Conservation (phyloP, 495 filamentous ascomycete genomes). For the Xylaria scruposa region DNA sequence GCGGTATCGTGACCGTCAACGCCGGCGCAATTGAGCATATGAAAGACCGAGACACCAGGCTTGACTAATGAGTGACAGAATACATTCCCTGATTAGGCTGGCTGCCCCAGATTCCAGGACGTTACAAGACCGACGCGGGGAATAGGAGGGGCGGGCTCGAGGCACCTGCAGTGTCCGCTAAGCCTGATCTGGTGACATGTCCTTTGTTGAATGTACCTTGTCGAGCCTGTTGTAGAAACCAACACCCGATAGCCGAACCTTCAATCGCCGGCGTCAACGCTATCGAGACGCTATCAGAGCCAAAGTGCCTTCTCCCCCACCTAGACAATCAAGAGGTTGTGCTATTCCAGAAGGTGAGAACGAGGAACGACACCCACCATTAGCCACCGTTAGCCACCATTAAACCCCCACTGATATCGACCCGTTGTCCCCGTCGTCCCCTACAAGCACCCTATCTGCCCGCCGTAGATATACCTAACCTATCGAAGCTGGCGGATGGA, state of each 20-base stretch:
- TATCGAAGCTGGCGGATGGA: neutral
- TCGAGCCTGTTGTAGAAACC: neutral
- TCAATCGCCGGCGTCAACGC: neutral
- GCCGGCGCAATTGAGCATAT: conserved; percentile 22
- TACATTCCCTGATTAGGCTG: conserved; percentile 7
- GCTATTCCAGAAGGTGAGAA: conserved; percentile 20
- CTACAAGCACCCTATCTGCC: conserved; percentile 6
- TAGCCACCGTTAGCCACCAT: neutral
- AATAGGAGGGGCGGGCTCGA: conserved; percentile 7
- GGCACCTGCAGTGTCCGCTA: conserved; percentile 2
- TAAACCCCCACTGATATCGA: neutral
- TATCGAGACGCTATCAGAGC: conserved; percentile 12
- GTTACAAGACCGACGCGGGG: conserved; percentile 15
- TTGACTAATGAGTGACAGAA: conserved; percentile 24
- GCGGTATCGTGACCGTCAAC: conserved; percentile 20
- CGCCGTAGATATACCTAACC: neutral
- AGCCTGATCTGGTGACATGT: conserved; percentile 3
- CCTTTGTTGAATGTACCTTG: neutral
- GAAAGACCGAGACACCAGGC: conserved; percentile 21
- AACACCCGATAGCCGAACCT: conserved; percentile 18
- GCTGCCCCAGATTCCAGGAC: conserved; percentile 19
- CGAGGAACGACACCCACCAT: conserved; percentile 1
- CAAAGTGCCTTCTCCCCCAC: neutral
- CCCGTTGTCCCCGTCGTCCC: neutral
- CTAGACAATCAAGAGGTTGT: neutral